phyloP scores from a whole-genome alignment of 2,329 filamentous ascomycete genomes.

The Cercospora citrullina region DNA sequence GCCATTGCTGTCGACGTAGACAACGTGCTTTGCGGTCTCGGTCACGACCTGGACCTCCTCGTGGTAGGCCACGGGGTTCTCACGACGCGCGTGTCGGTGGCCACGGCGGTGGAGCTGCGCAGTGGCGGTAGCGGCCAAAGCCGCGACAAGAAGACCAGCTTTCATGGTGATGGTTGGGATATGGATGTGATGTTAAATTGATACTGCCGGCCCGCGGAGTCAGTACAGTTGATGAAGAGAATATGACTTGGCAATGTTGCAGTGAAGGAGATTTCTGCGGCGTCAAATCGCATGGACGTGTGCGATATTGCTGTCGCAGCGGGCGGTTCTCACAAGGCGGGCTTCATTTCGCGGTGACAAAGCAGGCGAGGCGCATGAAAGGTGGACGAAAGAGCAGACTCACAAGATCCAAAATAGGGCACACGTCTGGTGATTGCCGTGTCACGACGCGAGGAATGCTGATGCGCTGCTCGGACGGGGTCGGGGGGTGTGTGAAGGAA shows the following conservation, averaged over 20 bases:
- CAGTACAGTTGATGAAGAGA: slow-evolving; percentile 16
- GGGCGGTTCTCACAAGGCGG: not conserved
- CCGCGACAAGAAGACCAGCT: slow-evolving; percentile 34
- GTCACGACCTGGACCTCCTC: slow-evolving; percentile 42
- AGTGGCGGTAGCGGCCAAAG: slow-evolving; percentile 29
- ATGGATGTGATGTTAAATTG: slow-evolving; percentile 12
- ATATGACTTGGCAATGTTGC: not conserved
- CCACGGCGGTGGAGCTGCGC: slow-evolving; percentile 36
- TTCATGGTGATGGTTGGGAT: slow-evolving; percentile 33
- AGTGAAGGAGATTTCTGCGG: not conserved
- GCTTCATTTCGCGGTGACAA: not conserved
- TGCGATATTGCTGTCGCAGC: not conserved
- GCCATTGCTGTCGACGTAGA: slow-evolving; percentile 62
- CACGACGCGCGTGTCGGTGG: slow-evolving; percentile 42
- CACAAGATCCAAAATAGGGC: slow-evolving; percentile 16
- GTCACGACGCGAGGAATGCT: slow-evolving; percentile 19
- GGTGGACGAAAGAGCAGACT: slow-evolving; percentile 10
- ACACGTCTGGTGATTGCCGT: slow-evolving; percentile 16
- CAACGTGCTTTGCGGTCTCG: slow-evolving; percentile 52
- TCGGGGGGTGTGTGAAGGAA: slow-evolving; percentile 15
- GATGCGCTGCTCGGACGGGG: not conserved
- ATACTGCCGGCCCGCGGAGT: slow-evolving; percentile 31
- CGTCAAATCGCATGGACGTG: not conserved
- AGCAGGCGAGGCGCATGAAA: not conserved
- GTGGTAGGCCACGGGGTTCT: slow-evolving; percentile 30